Evolutionary conservation across 1,139 yeast genomes (phyloP).

Genomic region (Zygosaccharomyces pseudobailii): DNA sequence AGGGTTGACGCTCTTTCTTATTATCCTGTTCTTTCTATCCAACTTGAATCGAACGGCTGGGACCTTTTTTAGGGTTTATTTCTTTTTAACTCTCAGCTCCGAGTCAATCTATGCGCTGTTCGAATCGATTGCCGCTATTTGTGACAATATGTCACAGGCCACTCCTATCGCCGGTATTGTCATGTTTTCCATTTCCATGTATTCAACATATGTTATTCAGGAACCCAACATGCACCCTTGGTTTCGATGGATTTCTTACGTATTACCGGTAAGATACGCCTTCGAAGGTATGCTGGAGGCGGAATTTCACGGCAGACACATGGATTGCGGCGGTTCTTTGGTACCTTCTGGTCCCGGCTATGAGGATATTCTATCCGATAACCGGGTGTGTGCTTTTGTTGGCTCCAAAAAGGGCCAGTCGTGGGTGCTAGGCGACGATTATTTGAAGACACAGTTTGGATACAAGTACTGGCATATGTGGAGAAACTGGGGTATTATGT

Average conservation of each 20-base stretch:
- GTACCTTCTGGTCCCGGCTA: slow-evolving; percentile 54
- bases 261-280: slow-evolving; percentile 53
- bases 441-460: slow-evolving; percentile 36
- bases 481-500: slow-evolving; percentile 50
- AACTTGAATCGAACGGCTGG: slow-evolving; percentile 49
- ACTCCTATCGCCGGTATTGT: slow-evolving; percentile 49
- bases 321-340: slow-evolving; percentile 45
- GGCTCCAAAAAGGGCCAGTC: slow-evolving; percentile 42
- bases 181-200: slow-evolving; percentile 46
- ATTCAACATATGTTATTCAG: slow-evolving; percentile 54
- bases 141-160: slow-evolving; percentile 46
- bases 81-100: slow-evolving; percentile 42
- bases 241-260: slow-evolving; percentile 60
- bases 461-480: slow-evolving; percentile 42
- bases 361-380: slow-evolving; percentile 36
- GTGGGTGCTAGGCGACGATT: slow-evolving; percentile 45
- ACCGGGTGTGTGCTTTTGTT: slow-evolving; percentile 48
- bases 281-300: slow-evolving; percentile 52
- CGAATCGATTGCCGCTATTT: slow-evolving; percentile 47
- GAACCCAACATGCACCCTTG: slow-evolving; percentile 58
- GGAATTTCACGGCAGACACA: slow-evolving; percentile 53
- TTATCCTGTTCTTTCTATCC: slow-evolving; percentile 49
- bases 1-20: slow-evolving; percentile 41
- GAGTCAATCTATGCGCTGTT: slow-evolving; percentile 44
- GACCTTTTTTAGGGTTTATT: slow-evolving; percentile 47